Evolutionary conservation across 306 rosid genomes (phyloP), one percentile per base, ranked within the genome.

Genomic region (Clitoria ternatea): DNA sequence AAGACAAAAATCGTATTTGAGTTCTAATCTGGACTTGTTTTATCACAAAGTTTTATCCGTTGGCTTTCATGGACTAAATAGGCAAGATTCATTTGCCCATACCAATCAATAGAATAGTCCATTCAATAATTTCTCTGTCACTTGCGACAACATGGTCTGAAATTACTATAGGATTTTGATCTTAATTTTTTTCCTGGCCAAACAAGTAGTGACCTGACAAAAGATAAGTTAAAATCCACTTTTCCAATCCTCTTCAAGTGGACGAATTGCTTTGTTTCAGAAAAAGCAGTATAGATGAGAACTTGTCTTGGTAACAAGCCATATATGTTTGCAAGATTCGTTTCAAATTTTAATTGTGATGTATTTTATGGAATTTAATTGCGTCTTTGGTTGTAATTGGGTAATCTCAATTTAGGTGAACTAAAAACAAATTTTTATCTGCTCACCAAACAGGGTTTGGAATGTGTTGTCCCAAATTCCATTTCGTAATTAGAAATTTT

Each of bases 191-290:
- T 6, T 10, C 6, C 13, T 23, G 27, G 64, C 33, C 15, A 4
- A 20, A 37, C 10, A 11, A 1, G 27, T 43, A 36, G 12, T 24
- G 23, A n/a, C 24, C 13, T 26, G 59, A 11, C 29, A 22, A 15
- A 36, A n/a, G 36, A 69, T 10, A 73, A 53, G 39, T 61, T 17
- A 61, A 33, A 49, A 12, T 62, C 24, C 24, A 62, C 71, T 61
- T 43, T 43, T 43, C 55, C 22, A 27, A 13, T 29, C 9, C 30
- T 47, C 48, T 29, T 70, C 19, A 17, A 42, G 48, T 24, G 15
- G 6, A 70, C 19, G 32, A 19, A 11, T 60, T 19, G 48, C 17
- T 35, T 35, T 35, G 47, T 35, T 35, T 49, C n/a, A 9, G 36
- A 35, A 10, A 20, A 24, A 35, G 15, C 47, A 32, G 3, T 33